Conservation (phyloP, 179 eudicot species). For the Spergularia azorica region DNA sequence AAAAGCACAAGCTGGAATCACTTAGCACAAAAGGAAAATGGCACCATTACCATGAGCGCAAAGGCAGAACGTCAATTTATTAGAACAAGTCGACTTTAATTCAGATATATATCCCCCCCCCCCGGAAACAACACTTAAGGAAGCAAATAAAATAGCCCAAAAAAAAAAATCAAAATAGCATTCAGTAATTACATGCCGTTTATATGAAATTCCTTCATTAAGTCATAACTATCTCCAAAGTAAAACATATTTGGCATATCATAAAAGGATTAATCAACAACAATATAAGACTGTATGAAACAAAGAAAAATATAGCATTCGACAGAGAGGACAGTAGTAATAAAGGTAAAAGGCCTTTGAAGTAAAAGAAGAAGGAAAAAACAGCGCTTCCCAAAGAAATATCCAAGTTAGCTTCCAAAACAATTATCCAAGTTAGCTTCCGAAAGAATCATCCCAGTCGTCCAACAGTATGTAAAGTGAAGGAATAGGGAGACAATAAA, state of each 20-base stretch:
- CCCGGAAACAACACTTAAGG: background rate
- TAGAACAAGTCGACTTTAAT: background rate
- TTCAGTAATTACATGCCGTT: background rate
- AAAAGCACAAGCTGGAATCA: background rate
- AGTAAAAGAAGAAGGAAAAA: background rate
- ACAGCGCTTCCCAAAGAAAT: too few relatives aligned
- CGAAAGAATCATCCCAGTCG: background rate
- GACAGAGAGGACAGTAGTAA: background rate
- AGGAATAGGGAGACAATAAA: background rate
- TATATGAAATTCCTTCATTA: background rate
- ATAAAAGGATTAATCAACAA: background rate
- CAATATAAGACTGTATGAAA: background rate
- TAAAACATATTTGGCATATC: background rate
- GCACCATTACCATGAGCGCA: background rate
- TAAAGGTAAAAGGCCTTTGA: background rate
- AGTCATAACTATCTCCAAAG: background rate
- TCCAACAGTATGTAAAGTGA: too few relatives aligned
- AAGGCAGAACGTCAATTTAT: background rate
- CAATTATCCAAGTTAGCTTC: background rate
- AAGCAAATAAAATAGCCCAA: background rate
- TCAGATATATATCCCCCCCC: background rate
- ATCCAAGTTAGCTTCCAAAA: too few relatives aligned
- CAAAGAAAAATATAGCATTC: background rate
- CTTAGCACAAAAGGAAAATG: background rate
- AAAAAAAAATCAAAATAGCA: background rate